These are phyloP conservation scores for Priceomyces carsonii DNA, from an alignment of 805 yeast genomes.

Conservation along the genomic window DNA sequence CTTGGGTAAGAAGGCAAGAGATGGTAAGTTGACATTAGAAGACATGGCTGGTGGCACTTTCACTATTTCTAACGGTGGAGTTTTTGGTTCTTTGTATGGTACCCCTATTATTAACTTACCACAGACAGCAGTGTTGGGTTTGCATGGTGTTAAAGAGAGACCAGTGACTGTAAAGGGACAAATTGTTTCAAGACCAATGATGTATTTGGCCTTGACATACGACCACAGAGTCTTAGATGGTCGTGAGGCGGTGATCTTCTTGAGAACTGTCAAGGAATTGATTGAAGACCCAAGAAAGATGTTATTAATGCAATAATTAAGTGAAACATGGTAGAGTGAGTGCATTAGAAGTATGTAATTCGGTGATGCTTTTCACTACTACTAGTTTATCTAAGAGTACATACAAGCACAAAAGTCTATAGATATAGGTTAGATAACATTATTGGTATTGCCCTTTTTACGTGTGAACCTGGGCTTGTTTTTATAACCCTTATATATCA, in stretches of 20 bases:
- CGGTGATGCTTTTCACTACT: no score
- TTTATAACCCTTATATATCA: no score
- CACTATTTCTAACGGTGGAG: slow-evolving; percentile 99
- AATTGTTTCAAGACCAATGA: slow-evolving; percentile 97
- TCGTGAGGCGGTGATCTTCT: slow-evolving; percentile 97
- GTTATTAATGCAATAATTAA: slow-evolving; percentile 51
- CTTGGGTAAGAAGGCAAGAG: slow-evolving; percentile 93
- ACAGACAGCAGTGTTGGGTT: slow-evolving; percentile 96
- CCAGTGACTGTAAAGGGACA: slow-evolving; percentile 96
- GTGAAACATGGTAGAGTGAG: no score
- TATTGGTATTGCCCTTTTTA: no score
- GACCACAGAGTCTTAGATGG: slow-evolving; percentile 98
- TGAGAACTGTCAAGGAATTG: slow-evolving; percentile 93
- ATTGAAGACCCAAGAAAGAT: slow-evolving; percentile 99
- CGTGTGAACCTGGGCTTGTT: no score
- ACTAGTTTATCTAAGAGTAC: no score
- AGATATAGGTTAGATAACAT: no score
- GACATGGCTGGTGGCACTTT: slow-evolving; percentile 99
- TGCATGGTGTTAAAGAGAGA: slow-evolving; percentile 97
- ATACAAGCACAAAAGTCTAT: no score
- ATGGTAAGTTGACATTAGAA: slow-evolving; percentile 92
- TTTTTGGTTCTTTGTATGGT: slow-evolving; percentile 95
- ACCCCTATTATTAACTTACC: slow-evolving; percentile 98
- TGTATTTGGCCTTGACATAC: slow-evolving; percentile 97
- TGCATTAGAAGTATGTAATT: no score